phyloP scores from a whole-genome alignment of 1,284 basidiomycete species.

The Cutaneotrichosporon cutaneum region DNA sequence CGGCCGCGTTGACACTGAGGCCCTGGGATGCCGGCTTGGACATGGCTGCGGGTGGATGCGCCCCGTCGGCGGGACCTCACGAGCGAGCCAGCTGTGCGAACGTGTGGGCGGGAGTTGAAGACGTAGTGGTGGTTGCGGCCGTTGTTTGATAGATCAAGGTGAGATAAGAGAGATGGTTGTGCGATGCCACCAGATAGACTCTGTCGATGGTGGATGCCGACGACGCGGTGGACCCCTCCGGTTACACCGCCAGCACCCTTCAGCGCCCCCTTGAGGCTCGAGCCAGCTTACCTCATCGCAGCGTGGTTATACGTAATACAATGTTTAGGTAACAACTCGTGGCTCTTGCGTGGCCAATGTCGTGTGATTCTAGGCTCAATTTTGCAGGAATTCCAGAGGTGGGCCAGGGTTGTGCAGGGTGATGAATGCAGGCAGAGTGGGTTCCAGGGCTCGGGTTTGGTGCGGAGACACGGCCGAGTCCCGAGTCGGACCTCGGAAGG shows the following conservation, averaged over 20 bases:
- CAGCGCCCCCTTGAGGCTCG: no score
- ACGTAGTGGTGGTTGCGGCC: neutral
- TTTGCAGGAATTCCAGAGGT: neutral
- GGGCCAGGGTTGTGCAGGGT: neutral
- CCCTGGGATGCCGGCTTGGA: constrained; percentile 28
- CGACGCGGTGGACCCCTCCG: neutral
- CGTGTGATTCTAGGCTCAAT: neutral
- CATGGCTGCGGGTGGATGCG: constrained; percentile 22
- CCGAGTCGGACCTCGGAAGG: no score
- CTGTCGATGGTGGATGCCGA: neutral
- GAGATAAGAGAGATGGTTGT: neutral
- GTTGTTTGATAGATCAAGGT: neutral
- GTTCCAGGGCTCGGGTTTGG: no score
- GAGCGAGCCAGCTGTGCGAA: neutral
- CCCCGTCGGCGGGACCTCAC: neutral
- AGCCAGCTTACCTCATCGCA: neutral
- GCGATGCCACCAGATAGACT: neutral
- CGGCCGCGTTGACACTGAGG: neutral
- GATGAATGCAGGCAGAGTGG: neutral
- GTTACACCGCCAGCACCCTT: no score
- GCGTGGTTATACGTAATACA: neutral
- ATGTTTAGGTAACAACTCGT: neutral
- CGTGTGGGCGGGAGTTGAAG: neutral
- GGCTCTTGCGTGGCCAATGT: neutral
- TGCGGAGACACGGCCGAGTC: no score